Conservation (phyloP, 2,329 filamentous ascomycete species). For the Colletotrichum melonis region DNA sequence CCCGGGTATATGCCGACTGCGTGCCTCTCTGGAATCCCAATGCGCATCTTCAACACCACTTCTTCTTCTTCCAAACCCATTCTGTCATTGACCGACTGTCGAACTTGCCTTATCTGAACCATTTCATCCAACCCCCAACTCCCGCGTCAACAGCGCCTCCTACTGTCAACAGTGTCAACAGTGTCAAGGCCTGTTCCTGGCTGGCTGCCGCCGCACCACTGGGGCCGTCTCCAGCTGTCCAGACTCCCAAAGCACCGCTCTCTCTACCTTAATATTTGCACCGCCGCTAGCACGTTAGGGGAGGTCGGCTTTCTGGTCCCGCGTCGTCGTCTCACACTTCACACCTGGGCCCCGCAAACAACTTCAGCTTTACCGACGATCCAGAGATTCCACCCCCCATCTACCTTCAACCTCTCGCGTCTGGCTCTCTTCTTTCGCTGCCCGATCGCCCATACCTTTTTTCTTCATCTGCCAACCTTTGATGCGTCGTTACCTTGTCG, state of each 20-base stretch:
- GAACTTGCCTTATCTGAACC: slow-evolving; percentile 15
- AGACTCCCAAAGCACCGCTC: too few species aligned
- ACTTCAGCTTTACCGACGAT: slow-evolving; percentile 37
- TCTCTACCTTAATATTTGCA: slow-evolving; percentile 32
- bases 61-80: slow-evolving; percentile 6
- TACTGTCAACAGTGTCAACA: not conserved
- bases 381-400: slow-evolving; percentile 24
- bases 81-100: slow-evolving; percentile 9
- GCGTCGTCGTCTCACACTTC: slow-evolving; percentile 37
- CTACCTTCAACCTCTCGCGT: slow-evolving; percentile 21
- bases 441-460: slow-evolving; percentile 3
- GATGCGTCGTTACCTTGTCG: slow-evolving; percentile 27
- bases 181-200: slow-evolving; percentile 32
- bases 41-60: slow-evolving; percentile 17
- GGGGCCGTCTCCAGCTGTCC: slow-evolving; percentile 34
- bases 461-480: slow-evolving; percentile 20
- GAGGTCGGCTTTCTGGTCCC: slow-evolving; percentile 35
- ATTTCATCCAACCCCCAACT: not conserved
- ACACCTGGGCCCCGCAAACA: slow-evolving; percentile 38
- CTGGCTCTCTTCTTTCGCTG: slow-evolving; percentile 29
- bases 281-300: slow-evolving; percentile 36
- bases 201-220: slow-evolving; percentile 30
- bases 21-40: not conserved
- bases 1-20: not conserved
- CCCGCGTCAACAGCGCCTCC: slow-evolving; percentile 12